Conservation (phyloP, 2,329 filamentous ascomycete genomes). For the Alternaria sp. region DNA sequence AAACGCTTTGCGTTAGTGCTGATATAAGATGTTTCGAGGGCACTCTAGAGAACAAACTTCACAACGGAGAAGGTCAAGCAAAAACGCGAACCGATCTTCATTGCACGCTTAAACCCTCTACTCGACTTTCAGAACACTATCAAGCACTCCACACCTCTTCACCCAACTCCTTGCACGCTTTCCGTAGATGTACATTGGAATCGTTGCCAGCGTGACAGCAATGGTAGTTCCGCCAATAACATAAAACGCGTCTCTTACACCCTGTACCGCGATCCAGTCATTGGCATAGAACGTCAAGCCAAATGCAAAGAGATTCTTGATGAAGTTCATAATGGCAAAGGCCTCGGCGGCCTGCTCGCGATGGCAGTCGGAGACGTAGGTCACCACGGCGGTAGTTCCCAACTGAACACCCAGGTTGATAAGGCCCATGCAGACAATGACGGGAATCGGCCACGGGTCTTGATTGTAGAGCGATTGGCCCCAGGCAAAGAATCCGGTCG, state of each 20-base stretch:
- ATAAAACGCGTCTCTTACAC: slow-evolving; percentile 31
- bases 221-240: slow-evolving; percentile 33
- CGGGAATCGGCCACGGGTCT: slow-evolving; percentile 37
- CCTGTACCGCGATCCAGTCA: slow-evolving; percentile 33
- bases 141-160: slow-evolving; percentile 31
- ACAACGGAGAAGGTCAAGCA: not conserved
- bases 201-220: slow-evolving; percentile 32
- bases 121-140: slow-evolving; percentile 24
- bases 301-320: slow-evolving; percentile 40
- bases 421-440: slow-evolving; percentile 38
- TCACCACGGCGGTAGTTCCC: slow-evolving; percentile 32
- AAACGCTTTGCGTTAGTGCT: not conserved
- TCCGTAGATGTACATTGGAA: slow-evolving; percentile 40
- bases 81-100: not conserved
- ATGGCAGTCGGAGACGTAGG: slow-evolving; percentile 37
- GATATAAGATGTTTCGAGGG: not conserved
- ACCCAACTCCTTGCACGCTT: slow-evolving; percentile 47
- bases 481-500: slow-evolving; percentile 38
- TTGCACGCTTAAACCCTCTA: not conserved
- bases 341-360: slow-evolving; percentile 36
- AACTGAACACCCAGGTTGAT: slow-evolving; percentile 39
- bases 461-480: slow-evolving; percentile 26
- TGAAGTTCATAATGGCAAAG: slow-evolving; percentile 39
- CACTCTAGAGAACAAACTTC: not conserved
- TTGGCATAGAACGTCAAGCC: slow-evolving; percentile 36